Evolutionary conservation across 2,329 filamentous ascomycete species (phyloP).

Genomic region (Pseudogymnoascus sp.): DNA sequence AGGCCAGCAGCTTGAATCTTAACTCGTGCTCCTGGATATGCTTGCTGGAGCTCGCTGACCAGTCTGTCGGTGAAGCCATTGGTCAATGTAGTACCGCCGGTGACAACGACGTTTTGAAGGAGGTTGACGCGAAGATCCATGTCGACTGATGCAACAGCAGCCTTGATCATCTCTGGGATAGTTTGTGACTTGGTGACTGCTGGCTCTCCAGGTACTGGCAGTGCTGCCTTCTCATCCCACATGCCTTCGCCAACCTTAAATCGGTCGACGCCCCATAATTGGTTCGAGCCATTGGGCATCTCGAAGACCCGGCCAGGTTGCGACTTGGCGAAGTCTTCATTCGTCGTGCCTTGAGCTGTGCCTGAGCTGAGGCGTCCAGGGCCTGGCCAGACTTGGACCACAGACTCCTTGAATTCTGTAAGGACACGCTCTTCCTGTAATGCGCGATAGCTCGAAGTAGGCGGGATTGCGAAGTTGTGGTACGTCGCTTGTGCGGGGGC

Average conservation of each 20-base stretch:
- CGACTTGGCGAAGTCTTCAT: slow-evolving; percentile 67
- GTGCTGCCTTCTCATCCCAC: slow-evolving; percentile 77
- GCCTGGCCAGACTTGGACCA: slow-evolving; percentile 87
- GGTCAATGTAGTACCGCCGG: slow-evolving; percentile 77
- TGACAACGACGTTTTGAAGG: slow-evolving; percentile 85
- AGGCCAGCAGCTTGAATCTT: slow-evolving; percentile 82
- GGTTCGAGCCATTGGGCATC: slow-evolving; percentile 94
- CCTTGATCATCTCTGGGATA: slow-evolving; percentile 73
- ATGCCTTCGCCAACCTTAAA: slow-evolving; percentile 82
- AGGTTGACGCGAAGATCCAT: slow-evolving; percentile 80
- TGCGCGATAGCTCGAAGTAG: slow-evolving; percentile 64
- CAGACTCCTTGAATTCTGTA: slow-evolving; percentile 95
- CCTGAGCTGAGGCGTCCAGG: slow-evolving; percentile 55
- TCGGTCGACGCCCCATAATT: slow-evolving; percentile 84
- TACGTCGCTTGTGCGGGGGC: slow-evolving; percentile 70
- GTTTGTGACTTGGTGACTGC: slow-evolving; percentile 65
- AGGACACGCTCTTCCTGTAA: slow-evolving; percentile 90
- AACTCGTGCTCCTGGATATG: slow-evolving; percentile 81
- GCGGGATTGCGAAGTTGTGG: slow-evolving; percentile 57
- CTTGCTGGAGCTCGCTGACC: slow-evolving; percentile 70
- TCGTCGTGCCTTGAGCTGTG: slow-evolving; percentile 47
- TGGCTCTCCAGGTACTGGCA: slow-evolving; percentile 38
- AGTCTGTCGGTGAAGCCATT: slow-evolving; percentile 90
- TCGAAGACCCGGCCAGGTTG: slow-evolving; percentile 85
- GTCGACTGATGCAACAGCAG: slow-evolving; percentile 71